These are phyloP conservation scores for Auriculariales sp. DNA, from an alignment of 768 basidiomycete species.

Conservation along the genomic window DNA sequence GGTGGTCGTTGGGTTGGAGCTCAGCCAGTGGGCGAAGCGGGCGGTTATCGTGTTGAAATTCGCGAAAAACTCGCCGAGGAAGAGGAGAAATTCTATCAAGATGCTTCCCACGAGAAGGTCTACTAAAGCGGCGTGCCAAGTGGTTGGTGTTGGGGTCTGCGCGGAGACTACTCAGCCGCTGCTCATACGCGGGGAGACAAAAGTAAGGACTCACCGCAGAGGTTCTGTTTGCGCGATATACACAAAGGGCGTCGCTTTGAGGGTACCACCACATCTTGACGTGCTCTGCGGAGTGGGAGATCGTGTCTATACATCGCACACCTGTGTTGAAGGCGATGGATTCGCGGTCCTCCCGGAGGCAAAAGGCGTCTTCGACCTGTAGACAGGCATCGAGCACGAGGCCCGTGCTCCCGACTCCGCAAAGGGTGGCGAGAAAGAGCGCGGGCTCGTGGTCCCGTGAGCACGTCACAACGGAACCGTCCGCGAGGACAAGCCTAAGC, in stretches of 20 bases:
- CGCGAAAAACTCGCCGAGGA: conserved; percentile 53
- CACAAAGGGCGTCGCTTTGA: conserved; percentile 51
- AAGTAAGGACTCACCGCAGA: conserved; percentile 39
- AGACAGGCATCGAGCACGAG: conserved; percentile 68
- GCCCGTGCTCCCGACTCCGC: conserved; percentile 84
- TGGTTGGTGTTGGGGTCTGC: too few relatives aligned
- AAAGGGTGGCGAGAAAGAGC: conserved; percentile 79
- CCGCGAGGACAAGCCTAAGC: conserved; percentile 61
- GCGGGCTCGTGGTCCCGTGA: conserved; percentile 42
- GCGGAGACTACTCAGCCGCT: too few relatives aligned
- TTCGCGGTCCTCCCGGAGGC: conserved; percentile 57
- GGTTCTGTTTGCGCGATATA: conserved; percentile 64
- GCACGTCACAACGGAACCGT: conserved; percentile 54
- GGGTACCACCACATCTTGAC: conserved; percentile 97
- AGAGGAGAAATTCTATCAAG: conserved; percentile 70
- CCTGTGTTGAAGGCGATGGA: conserved; percentile 49
- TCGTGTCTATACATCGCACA: conserved; percentile 35
- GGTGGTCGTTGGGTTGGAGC: conserved; percentile 34
- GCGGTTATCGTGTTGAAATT: conserved; percentile 50
- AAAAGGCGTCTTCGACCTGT: conserved; percentile 69
- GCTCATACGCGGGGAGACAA: conserved; percentile 5
- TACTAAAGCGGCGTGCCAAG: too few relatives aligned
- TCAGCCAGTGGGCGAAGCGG: conserved; percentile 54
- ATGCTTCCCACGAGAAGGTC: too few relatives aligned
- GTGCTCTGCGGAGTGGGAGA: conserved; percentile 62